Base-by-base conservation (phyloP, 2,329 filamentous ascomycete species). In the Chaetomium sp. region DNA sequence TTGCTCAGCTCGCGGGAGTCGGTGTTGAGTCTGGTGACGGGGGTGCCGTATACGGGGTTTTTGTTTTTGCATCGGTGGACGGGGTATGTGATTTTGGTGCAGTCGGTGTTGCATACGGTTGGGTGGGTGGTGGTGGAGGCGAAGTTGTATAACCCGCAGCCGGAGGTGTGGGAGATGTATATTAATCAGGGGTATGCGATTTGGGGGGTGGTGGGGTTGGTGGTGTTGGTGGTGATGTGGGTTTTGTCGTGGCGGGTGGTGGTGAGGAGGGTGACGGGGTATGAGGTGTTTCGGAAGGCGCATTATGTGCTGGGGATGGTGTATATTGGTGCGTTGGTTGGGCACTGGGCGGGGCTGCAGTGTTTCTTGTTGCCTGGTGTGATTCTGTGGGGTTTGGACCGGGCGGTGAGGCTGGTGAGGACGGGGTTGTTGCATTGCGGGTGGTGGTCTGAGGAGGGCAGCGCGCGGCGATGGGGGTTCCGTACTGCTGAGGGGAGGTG, bases 21-120 rank as follows among this genome's bases (percentile, higher is more conserved):
- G 0, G 72, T 90, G 1, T 76, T 91, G 4, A 87, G 83, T 0
- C 67, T 87, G 11, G 68, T 89, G 49, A 91, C 87, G 0, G 87
- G 88, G 1, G 75, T 91, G 0, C 86, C 88, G 0, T 89, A 89
- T 64, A 87, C 90, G 62, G 82, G 80, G 64, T 89, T 91, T 76
- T 85, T 87, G 69, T 91, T 91, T 65, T 72, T 91, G 19, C 87
- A 90, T 68, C 83, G 86, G 36, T 91, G 87, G 87, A 72, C 85
- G 0, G 87, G 88, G 6, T 86, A 86, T 59, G 76, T 91, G 64
- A 89, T 91, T 60, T 80, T 88, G 53, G 67, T 81, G 0, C 87
- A 91, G 66, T 79, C 81, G 2, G 70, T 76, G 8, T 69, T 91
- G 1, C 88, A 91, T 67, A 89, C 87, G 1, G 77, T 91, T 33